Evolutionary conservation across 331 rosid species (phyloP).

Genomic region (Malus hybrid): DNA sequence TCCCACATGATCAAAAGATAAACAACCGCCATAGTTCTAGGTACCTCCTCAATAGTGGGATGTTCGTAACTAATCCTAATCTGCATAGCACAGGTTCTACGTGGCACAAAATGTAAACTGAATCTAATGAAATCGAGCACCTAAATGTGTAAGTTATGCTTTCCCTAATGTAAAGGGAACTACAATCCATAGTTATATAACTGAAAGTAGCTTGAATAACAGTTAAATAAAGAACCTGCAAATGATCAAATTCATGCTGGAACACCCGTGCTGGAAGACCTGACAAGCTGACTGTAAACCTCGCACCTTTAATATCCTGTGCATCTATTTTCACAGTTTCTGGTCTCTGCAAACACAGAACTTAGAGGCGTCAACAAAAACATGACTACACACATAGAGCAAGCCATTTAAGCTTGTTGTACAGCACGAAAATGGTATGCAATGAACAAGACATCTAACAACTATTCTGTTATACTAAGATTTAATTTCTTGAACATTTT

Average conservation of each 20-base stretch:
- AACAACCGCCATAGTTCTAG: neutral
- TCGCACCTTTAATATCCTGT: slow-evolving; percentile 49
- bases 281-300: slow-evolving; percentile 57
- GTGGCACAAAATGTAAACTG: neutral
- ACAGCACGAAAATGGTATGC: neutral
- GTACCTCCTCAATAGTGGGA: neutral
- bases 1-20: neutral
- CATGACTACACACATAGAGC: neutral
- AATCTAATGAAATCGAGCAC: neutral
- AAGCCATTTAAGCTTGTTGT: neutral
- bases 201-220: neutral
- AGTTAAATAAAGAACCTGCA: slow-evolving; percentile 47
- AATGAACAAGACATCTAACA: neutral
- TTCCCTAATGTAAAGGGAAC: neutral
- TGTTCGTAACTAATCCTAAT: neutral
- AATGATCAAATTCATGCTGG: slow-evolving; percentile 94
- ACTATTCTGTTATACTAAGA: neutral
- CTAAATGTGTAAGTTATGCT: neutral
- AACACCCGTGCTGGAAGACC: slow-evolving; percentile 87
- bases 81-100: neutral
- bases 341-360: slow-evolving; percentile 58
- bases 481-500: neutral
- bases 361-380: neutral
- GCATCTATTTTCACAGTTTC: slow-evolving; percentile 85
- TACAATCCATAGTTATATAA: neutral